Evolutionary conservation across 1,284 basidiomycete genomes (phyloP).

Genomic region (Vanrija sp.): DNA sequence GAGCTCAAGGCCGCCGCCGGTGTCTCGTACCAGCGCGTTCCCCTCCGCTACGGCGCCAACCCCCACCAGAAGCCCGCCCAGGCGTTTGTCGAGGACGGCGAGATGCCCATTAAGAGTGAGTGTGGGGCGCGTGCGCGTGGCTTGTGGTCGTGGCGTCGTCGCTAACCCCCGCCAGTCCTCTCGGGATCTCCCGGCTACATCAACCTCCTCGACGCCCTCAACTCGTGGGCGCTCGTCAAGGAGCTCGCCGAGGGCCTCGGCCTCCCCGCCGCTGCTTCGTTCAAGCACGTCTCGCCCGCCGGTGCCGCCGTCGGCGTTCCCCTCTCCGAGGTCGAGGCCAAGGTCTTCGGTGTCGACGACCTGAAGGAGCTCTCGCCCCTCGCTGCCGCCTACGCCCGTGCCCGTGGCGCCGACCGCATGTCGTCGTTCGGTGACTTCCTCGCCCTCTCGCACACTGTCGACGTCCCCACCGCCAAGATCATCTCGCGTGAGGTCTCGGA

Average conservation of each 20-base stretch:
- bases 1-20: slow-evolving; percentile 60
- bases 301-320: slow-evolving; percentile 89
- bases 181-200: slow-evolving; percentile 97
- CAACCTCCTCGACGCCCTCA: slow-evolving; percentile 97
- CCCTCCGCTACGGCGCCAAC: slow-evolving; percentile 93
- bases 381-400: slow-evolving; percentile 91
- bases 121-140: slow-evolving; percentile 3
- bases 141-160: not conserved
- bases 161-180: slow-evolving; percentile 57
- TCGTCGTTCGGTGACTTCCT: slow-evolving; percentile 99
- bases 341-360: slow-evolving; percentile 95
- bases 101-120: slow-evolving; percentile 88
- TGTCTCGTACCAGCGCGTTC: slow-evolving; percentile 70
- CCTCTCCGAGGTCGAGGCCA: slow-evolving; percentile 79
- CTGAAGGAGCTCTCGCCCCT: slow-evolving; percentile 81
- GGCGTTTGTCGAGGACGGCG: slow-evolving; percentile 84
- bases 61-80: slow-evolving; percentile 99
- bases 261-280: slow-evolving; percentile 93
- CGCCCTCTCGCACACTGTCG: slow-evolving; percentile 86
- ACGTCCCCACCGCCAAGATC: slow-evolving; percentile 89
- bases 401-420: slow-evolving; percentile 97
- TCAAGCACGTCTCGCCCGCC: slow-evolving; percentile 99
- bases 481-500: slow-evolving; percentile 98
- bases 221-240: slow-evolving; percentile 93
- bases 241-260: slow-evolving; percentile 76